Evolutionary conservation across 2,329 filamentous ascomycete species (phyloP).

Genomic region (Pseudogymnoascus sp.): DNA sequence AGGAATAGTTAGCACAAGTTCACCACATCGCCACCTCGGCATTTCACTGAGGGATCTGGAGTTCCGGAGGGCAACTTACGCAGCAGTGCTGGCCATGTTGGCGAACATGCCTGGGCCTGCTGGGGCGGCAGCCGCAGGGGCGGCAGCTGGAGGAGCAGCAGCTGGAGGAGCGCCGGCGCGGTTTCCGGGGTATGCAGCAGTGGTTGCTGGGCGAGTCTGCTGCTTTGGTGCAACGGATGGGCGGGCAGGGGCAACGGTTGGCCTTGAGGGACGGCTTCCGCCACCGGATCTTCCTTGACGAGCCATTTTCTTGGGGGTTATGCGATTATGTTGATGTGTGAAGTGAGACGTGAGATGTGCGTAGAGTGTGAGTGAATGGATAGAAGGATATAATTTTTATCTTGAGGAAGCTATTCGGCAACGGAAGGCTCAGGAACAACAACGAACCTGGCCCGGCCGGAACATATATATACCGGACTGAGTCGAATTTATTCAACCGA

Average conservation of each 20-base stretch:
- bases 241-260: slow-evolving; percentile 52
- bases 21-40: background rate
- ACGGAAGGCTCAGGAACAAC: slow-evolving; percentile 3
- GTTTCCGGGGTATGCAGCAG: slow-evolving; percentile 45
- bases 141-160: slow-evolving; percentile 25
- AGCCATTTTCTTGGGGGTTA: slow-evolving; percentile 52
- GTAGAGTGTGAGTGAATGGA: slow-evolving; percentile 15
- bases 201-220: slow-evolving; percentile 63
- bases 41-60: background rate
- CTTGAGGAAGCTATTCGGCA: slow-evolving; percentile 1
- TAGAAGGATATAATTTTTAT: slow-evolving; percentile 13
- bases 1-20: slow-evolving; percentile 22
- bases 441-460: background rate
- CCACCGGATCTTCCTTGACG: slow-evolving; percentile 64
- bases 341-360: background rate
- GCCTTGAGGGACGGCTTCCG: slow-evolving; percentile 57
- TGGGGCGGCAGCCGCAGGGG: slow-evolving; percentile 21
- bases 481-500: background rate
- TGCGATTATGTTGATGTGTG: slow-evolving; percentile 13
- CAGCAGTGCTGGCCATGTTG: slow-evolving; percentile 95
- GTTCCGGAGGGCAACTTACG: slow-evolving; percentile 57
- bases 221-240: slow-evolving; percentile 49
- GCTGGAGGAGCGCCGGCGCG: slow-evolving; percentile 40
- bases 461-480: slow-evolving; percentile 1
- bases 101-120: slow-evolving; percentile 77